Evolutionary conservation across 805 yeast genomes (phyloP), one percentile per base, ranked within the genome.

Genomic region (Wickerhamomyces canadensis): DNA sequence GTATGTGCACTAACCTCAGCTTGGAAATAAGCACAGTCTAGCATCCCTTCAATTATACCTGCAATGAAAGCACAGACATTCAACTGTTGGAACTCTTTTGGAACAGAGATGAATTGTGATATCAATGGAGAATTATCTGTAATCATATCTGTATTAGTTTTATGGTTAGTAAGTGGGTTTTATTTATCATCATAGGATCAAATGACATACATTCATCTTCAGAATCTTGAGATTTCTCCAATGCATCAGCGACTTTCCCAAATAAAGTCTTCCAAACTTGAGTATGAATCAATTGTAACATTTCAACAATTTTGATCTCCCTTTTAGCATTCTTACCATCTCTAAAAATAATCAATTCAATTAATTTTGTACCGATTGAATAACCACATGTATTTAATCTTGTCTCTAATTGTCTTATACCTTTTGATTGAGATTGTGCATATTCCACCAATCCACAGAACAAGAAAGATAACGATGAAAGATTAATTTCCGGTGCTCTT

Each of bases 1-100:
- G 80, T 70, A 52, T 87, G 95, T 1, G 96, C 95, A n/a, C 84
- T 75, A 7, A 87, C 95, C 32, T 64, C 67, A 12, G 91, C 88
- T 37, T 72, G 77, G 53, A 85, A 85, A 44, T 78, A 78, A 2
- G 85, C 67, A 5, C 82, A 68, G 50, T 84, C 93, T 40, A 87
- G 62, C 1, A 86, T 78, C 0, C 94, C 95, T 56, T 87, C 95
- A 28, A 86, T 70, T 13, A 87, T 71, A 0, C 96, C 96, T 0
- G 95, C 95, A 2, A 80, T 75, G 54, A 83, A 84, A 0, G 95
- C 89, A 13, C 82, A 79, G 52, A 93, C 84, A 53, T 83, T 84
- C 51, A 86, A 68, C 44, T 78, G 79, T 10, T 84, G 79, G 53
- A 81, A 78, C 45, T 87, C 95, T 47, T 74, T 76, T 2, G 96